A percentile compares a stretch with the other conserved stretches of the same genome.
phyloP scores from a whole-genome alignment of 2,329 filamentous ascomycete species.

The Monosporascus cannonballus region DNA sequence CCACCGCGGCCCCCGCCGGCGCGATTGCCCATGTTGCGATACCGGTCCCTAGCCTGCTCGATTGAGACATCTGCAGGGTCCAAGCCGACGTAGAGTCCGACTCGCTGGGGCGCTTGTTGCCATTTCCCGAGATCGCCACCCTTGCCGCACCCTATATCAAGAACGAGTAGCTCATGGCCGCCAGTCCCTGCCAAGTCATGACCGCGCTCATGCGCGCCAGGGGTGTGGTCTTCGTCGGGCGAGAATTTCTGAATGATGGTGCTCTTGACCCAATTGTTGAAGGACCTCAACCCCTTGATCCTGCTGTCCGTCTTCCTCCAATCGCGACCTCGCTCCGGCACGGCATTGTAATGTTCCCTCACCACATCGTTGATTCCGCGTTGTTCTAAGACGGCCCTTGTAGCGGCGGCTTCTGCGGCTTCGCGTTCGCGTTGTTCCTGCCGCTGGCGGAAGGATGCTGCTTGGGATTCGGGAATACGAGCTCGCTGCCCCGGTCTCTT shows the following conservation, averaged over 20 bases:
- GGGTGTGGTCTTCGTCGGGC: constrained; percentile 66
- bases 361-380: constrained; percentile 78
- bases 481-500: constrained; percentile 64
- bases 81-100: constrained; percentile 89
- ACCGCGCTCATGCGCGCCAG: constrained; percentile 50
- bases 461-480: constrained; percentile 61
- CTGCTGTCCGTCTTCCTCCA: constrained; percentile 92
- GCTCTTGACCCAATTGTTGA: constrained; percentile 99
- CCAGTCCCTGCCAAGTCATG: constrained; percentile 32
- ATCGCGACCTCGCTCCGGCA: constrained; percentile 86
- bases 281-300: constrained; percentile 88
- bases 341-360: constrained; percentile 89
- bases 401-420: constrained; percentile 30
- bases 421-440: constrained; percentile 51
- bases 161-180: constrained; percentile 64
- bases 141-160: constrained; percentile 96
- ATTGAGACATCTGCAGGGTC: constrained; percentile 93
- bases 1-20: constrained; percentile 46
- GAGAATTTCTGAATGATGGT: constrained; percentile 96
- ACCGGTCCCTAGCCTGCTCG: constrained; percentile 81
- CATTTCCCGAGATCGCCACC: constrained; percentile 94
- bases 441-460: constrained; percentile 60
- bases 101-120: constrained; percentile 85
- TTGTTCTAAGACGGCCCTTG: constrained; percentile 34
- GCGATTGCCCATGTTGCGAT: constrained; percentile 62